These are phyloP conservation scores for Posidonia australis DNA, from an alignment of 106 monocot species.

Conservation along the genomic window DNA sequence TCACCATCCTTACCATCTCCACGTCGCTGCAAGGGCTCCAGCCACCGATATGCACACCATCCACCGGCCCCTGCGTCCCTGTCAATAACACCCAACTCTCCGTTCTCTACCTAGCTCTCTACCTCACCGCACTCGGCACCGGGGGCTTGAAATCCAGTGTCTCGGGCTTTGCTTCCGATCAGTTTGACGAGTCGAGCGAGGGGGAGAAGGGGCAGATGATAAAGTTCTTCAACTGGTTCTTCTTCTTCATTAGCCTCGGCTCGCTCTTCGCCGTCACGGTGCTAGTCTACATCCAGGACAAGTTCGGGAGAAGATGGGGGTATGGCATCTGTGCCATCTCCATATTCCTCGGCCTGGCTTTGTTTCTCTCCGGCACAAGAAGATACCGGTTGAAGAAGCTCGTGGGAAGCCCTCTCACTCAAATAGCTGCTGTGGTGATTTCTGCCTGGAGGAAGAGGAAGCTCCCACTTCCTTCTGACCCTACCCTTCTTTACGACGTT, in stretches of 20 bases:
- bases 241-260: conserved; percentile 70
- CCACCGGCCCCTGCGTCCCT: conserved; percentile 7
- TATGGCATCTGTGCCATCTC: conserved; percentile 52
- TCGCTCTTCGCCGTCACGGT: conserved; percentile 58
- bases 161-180: conserved; percentile 64
- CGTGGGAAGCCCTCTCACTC: conserved; percentile 59
- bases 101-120: conserved; percentile 48
- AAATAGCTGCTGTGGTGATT: conserved; percentile 36
- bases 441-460: conserved; percentile 48
- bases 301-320: conserved; percentile 48
- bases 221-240: too few species aligned
- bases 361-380: conserved; percentile 43
- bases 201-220: conserved; percentile 38
- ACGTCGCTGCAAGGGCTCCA: conserved; percentile 43
- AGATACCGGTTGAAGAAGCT: conserved; percentile 65
- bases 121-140: conserved; percentile 22
- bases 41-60: conserved; percentile 26
- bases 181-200: conserved; percentile 52
- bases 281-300: conserved; percentile 56
- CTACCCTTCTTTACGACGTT: conserved; percentile 28
- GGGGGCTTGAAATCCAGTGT: conserved; percentile 71
- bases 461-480: conserved; percentile 29
- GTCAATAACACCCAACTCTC: conserved; percentile 12
- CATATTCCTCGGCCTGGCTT: conserved; percentile 26
- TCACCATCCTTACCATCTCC: conserved; percentile 48